Evolutionary conservation across 495 filamentous ascomycete genomes (phyloP).

Genomic region (Penicillium samsonianum): DNA sequence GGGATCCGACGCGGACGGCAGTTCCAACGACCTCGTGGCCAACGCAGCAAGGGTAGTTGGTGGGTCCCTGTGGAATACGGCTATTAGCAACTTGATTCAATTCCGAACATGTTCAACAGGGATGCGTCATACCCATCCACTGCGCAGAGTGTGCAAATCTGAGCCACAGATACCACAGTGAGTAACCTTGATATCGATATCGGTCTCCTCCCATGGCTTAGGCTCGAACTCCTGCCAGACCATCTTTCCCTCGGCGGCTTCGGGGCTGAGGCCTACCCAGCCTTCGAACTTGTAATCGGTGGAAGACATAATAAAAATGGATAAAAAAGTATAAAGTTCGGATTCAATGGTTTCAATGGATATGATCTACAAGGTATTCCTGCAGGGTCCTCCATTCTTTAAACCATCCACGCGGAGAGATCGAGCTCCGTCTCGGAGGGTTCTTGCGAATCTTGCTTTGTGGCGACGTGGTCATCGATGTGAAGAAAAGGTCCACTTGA

Average conservation of each 20-base stretch:
- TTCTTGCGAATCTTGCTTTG: not conserved
- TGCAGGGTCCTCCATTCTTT: slow-evolving; percentile 5
- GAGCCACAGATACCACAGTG: slow-evolving; percentile 45
- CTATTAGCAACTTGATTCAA: not conserved
- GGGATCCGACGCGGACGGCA: slow-evolving; percentile 70
- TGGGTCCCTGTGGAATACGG: slow-evolving; percentile 40
- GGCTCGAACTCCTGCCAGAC: slow-evolving; percentile 72
- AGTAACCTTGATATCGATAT: slow-evolving; percentile 53
- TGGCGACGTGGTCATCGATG: not conserved
- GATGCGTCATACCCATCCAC: slow-evolving; percentile 60
- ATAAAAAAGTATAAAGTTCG: not conserved
- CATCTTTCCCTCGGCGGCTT: slow-evolving; percentile 66
- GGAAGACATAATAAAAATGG: slow-evolving; percentile 5
- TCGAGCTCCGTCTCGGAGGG: slow-evolving; percentile 4
- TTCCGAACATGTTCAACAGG: not conserved
- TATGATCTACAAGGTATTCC: not conserved
- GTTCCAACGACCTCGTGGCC: slow-evolving; percentile 85
- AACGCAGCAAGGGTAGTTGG: slow-evolving; percentile 72
- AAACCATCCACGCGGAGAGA: slow-evolving; percentile 8
- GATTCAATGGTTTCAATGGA: not conserved
- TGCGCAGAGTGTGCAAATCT: slow-evolving; percentile 73
- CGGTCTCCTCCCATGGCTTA: slow-evolving; percentile 74
- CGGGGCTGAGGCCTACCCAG: slow-evolving; percentile 67
- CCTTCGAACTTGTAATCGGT: slow-evolving; percentile 69
- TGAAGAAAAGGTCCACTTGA: slow-evolving; percentile 14